These are phyloP conservation scores for Vitis hybrid DNA, from an alignment of 177 flowering plant species.

Conservation along the genomic window DNA sequence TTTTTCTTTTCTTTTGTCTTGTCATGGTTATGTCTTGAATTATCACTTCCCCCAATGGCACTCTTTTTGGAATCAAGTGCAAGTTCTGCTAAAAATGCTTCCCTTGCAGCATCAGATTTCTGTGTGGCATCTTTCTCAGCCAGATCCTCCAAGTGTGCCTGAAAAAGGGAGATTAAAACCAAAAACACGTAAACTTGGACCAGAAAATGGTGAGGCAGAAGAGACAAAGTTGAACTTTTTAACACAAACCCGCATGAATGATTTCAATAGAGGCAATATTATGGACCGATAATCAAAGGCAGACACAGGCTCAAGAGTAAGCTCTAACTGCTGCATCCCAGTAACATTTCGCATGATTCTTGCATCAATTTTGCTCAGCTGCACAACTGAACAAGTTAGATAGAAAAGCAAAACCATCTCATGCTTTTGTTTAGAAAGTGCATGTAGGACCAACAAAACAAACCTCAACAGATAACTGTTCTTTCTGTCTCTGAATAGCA, in stretches of 20 bases:
- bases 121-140: constrained; percentile 93
- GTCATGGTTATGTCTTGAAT: constrained; percentile 54
- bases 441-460: constrained; percentile 17
- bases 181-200: constrained; percentile 9
- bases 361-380: constrained; percentile 95
- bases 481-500: constrained; percentile 86
- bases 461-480: constrained; percentile 83
- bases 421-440: background rate
- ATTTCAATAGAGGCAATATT: constrained; percentile 70
- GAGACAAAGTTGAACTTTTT: constrained; percentile 1
- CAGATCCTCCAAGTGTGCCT: constrained; percentile 89
- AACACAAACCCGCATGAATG: constrained; percentile 72
- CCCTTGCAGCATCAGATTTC: constrained; percentile 98
- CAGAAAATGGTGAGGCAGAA: constrained; percentile 4
- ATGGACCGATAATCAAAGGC: constrained; percentile 69
- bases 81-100: constrained; percentile 94
- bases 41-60: constrained; percentile 53
- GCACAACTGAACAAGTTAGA: constrained; percentile 36
- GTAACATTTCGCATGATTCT: constrained; percentile 62
- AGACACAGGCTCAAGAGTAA: constrained; percentile 68
- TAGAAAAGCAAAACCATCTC: constrained; percentile 1
- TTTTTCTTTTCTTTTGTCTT: constrained; percentile 83
- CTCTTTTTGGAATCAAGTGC: constrained; percentile 76
- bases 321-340: constrained; percentile 82
- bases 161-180: constrained; percentile 14